Percentiles rank a stretch among this genome's conserved stretches.
phyloP scores from a whole-genome alignment of 169 alveolate genomes.

The Pseudocohnilembus persalinus region DNA sequence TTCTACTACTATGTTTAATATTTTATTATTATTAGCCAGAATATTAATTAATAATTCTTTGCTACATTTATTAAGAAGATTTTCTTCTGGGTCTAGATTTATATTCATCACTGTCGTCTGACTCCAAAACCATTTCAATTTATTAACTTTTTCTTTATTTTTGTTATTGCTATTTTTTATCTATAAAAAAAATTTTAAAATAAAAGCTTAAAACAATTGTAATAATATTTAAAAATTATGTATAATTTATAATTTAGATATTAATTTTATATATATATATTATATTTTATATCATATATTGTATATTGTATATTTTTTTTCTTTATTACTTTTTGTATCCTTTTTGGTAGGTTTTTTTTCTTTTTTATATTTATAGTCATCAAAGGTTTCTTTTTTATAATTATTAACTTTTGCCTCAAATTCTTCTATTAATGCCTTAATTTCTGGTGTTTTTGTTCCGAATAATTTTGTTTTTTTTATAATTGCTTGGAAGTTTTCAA shows the following conservation, averaged over 20 bases:
- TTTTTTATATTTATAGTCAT: slow-evolving; percentile 13
- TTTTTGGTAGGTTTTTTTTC: neutral
- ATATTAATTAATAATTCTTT: too few species aligned
- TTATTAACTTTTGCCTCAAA: slow-evolving; percentile 5
- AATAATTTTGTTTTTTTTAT: slow-evolving; percentile 6
- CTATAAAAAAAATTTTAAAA: too few species aligned
- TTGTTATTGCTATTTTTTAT: too few species aligned
- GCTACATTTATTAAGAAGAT: neutral
- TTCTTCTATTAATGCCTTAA: slow-evolving; percentile 14
- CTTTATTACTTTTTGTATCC: slow-evolving; percentile 10
- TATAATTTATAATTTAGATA: neutral
- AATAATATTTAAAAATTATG: too few species aligned
- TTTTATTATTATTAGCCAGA: too few species aligned
- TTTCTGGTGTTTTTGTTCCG: slow-evolving; percentile 4
- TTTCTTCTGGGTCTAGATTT: neutral
- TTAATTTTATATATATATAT: neutral
- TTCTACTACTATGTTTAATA: too few species aligned
- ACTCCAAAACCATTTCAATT: neutral
- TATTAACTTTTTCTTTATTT: neutral
- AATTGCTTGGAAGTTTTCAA: slow-evolving; percentile 15
- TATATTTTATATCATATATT: slow-evolving; percentile 1
- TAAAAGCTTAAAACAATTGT: too few species aligned
- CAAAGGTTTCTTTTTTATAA: slow-evolving; percentile 21
- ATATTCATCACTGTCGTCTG: slow-evolving; percentile 4
- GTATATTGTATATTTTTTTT: neutral